phyloP scores from a whole-genome alignment of 441 rosid species.

The Gossypium trilobum region DNA sequence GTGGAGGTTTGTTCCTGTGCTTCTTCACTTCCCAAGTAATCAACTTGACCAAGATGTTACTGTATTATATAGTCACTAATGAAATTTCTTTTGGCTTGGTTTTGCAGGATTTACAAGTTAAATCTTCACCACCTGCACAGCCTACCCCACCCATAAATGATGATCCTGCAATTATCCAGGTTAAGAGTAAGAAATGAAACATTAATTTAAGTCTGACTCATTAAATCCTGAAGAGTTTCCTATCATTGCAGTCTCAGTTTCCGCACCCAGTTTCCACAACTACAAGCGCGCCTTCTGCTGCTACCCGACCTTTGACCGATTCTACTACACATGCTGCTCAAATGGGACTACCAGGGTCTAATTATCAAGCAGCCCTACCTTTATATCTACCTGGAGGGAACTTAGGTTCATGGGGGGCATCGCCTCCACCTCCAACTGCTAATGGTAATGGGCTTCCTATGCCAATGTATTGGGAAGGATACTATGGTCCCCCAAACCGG shows the following conservation, averaged over 20 bases:
- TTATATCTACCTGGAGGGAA: conserved; percentile 80
- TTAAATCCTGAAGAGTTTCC: conserved; percentile 10
- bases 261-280: conserved; percentile 51
- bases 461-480: conserved; percentile 87
- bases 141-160: conserved; percentile 54
- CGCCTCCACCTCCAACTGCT: conserved; percentile 54
- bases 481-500: conserved; percentile 65
- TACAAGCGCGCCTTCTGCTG: conserved; percentile 47
- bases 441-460: conserved; percentile 54
- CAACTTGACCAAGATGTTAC: background rate
- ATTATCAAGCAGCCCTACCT: conserved; percentile 64
- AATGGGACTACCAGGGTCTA: conserved; percentile 52
- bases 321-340: conserved; percentile 44
- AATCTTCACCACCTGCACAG: conserved; percentile 77
- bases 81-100: background rate
- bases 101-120: conserved; percentile 85
- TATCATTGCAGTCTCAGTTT: conserved; percentile 72
- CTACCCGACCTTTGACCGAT: conserved; percentile 45
- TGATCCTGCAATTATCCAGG: conserved; percentile 96
- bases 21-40: background rate
- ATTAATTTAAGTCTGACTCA: conserved; percentile 3
- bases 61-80: background rate
- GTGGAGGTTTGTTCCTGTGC: background rate
- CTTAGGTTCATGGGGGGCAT: conserved; percentile 66
- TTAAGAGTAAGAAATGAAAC: conserved; percentile 14